Evolutionary conservation across 495 filamentous ascomycete species (phyloP), one percentile per base, ranked within the genome.

Genomic region (Xylaria intraflava): DNA sequence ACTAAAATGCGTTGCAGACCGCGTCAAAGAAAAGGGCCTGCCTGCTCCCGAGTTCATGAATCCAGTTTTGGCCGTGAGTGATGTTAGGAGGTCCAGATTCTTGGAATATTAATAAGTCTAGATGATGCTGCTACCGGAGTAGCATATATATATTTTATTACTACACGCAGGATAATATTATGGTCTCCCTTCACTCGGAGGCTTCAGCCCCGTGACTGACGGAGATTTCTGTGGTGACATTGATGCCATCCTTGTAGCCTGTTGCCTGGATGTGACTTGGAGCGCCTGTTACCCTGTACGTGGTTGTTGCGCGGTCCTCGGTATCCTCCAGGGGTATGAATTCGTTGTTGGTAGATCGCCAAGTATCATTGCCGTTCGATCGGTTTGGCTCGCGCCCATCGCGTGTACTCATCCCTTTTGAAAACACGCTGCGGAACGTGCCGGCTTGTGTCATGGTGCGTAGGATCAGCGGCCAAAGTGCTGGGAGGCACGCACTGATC

Each of bases 401-500:
- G 19, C 30, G 27, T 20, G 24, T 8, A 20, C 43, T 46, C 7
- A 46, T 9, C 7, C 17, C 20, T 7, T 47, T 47, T 14, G 45
- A 47, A 22, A 24, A 22, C 6, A 1, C 11, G 12, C 30, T 35
- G 30, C 45, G 16, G 10, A 23, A 29, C 3, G 45, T 47, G n/a
- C 17, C 17, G 19, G 0, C 33, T 47, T 29, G n/a, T 29, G 27
- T 14, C 11, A 47, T 47, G 8, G 29, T 23, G 10, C 10, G 30
- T 33, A 35, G 8, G 30, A 47, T 8, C 26, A 47, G 45, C 11
- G 51, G 51, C 51, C 51, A 54, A 17, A 54, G 51, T 0, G 31
- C 43, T 10, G 58, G 58, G 19, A 60, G 30, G 30, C 58, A 56
- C 36, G 55, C 35, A 46, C 62, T 62, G 48, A 65, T 60, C 42